These are phyloP conservation scores for Alternaria conjuncta DNA, from an alignment of 2,329 filamentous ascomycete species.

Conservation along the genomic window DNA sequence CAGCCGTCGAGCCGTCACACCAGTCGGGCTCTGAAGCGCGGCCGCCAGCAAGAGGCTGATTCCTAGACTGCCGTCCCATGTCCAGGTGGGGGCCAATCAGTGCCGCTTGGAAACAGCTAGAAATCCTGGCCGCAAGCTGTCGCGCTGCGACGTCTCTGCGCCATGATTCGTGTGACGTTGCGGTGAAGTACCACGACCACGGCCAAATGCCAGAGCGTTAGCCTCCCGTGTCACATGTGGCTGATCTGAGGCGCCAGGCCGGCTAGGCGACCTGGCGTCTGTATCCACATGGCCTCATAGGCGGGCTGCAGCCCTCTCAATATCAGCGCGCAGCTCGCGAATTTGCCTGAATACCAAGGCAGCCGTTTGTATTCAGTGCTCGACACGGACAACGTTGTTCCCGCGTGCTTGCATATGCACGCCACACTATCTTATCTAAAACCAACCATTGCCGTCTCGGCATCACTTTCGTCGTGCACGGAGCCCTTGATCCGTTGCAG, in stretches of 20 bases:
- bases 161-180: slow-evolving; percentile 36
- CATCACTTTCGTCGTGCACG: slow-evolving; percentile 21
- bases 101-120: slow-evolving; percentile 39
- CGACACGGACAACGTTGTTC: slow-evolving; percentile 13
- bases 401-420: slow-evolving; percentile 8
- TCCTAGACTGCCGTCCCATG: slow-evolving; percentile 12
- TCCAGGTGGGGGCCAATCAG: slow-evolving; percentile 37
- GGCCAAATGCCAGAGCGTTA: neutral
- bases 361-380: slow-evolving; percentile 8
- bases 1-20: slow-evolving; percentile 32
- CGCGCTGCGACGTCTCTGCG: slow-evolving; percentile 16
- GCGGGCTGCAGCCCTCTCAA: neutral
- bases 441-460: neutral
- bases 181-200: neutral
- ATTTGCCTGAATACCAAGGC: slow-evolving; percentile 28
- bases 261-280: neutral
- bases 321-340: slow-evolving; percentile 14
- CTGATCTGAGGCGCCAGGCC: neutral
- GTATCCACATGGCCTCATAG: neutral
- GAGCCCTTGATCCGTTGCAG: slow-evolving; percentile 15
- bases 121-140: slow-evolving; percentile 32
- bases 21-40: slow-evolving; percentile 30
- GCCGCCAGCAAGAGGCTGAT: slow-evolving; percentile 24
- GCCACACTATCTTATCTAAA: slow-evolving; percentile 17
- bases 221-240: neutral